These are phyloP conservation scores for Candida rishiriensis DNA, from an alignment of 805 yeast species.

Conservation along the genomic window DNA sequence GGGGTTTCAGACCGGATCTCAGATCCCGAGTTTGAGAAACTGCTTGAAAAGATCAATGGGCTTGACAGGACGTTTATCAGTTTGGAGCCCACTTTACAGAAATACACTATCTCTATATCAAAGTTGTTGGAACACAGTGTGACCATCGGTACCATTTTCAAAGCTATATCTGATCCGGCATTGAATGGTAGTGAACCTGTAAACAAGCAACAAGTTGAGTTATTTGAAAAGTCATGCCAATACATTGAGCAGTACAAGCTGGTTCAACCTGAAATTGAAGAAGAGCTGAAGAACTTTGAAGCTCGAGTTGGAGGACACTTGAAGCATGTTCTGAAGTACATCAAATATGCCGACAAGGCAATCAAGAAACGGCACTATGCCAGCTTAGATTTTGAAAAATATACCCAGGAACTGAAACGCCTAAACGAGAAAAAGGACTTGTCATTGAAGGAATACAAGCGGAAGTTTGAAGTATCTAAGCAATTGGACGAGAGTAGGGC, in stretches of 20 bases:
- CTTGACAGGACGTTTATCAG: conserved; percentile 13
- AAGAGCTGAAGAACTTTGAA: conserved; percentile 15
- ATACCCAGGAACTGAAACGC: conserved; percentile 13
- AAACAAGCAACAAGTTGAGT: conserved; percentile 6
- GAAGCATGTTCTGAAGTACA: conserved; percentile 9
- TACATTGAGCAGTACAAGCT: conserved; percentile 10
- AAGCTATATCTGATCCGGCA: conserved; percentile 10
- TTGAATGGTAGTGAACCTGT: conserved; percentile 6
- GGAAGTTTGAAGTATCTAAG: conserved; percentile 28
- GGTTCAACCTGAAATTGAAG: conserved; percentile 13
- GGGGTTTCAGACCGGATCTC: conserved; percentile 28
- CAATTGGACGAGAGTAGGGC: conserved; percentile 27
- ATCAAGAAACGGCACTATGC: conserved; percentile 22
- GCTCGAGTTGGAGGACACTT: conserved; percentile 11
- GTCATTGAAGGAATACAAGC: conserved; percentile 36
- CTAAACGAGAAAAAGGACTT: conserved; percentile 24
- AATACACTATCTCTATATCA: conserved; percentile 12
- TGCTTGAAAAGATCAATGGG: conserved; percentile 13
- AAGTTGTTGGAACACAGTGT: conserved; percentile 12
- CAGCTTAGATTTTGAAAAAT: conserved; percentile 19
- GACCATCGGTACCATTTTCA: conserved; percentile 6
- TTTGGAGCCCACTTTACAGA: conserved; percentile 10
- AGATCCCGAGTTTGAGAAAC: conserved; percentile 35
- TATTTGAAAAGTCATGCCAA: conserved; percentile 8
- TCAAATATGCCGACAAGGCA: conserved; percentile 18